Percentiles rank a stretch among this genome's conserved stretches.
These are phyloP conservation scores for Clitopilus passeckerianus DNA, from an alignment of 768 basidiomycete species.

Conservation along the genomic window DNA sequence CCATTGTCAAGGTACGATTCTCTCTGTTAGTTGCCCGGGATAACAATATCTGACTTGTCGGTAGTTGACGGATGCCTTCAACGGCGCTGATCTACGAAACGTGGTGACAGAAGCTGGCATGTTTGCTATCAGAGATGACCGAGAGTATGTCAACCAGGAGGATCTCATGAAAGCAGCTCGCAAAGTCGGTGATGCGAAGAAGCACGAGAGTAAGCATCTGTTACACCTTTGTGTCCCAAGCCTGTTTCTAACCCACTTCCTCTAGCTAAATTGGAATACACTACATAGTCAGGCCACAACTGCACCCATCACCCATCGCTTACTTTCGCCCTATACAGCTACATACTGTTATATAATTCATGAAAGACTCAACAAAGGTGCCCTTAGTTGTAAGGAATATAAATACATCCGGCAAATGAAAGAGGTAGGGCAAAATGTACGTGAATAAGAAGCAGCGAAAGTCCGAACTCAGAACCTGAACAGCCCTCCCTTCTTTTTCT, in stretches of 20 bases:
- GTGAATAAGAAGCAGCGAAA: not conserved
- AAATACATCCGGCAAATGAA: constrained; percentile 11
- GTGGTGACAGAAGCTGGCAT: constrained; percentile 95
- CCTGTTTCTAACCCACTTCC: not conserved
- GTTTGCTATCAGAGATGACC: constrained; percentile 97
- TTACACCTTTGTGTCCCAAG: not conserved
- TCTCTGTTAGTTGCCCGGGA: not conserved
- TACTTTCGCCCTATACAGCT: not conserved
- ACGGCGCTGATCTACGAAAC: constrained; percentile 94
- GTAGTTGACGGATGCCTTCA: constrained; percentile 86
- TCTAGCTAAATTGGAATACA: constrained; percentile 52
- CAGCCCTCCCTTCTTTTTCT: constrained; percentile 74
- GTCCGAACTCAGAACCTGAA: constrained; percentile 51
- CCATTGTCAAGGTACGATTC: constrained; percentile 80
- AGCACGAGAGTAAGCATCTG: constrained; percentile 82
- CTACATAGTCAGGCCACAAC: constrained; percentile 23
- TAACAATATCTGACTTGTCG: too few species aligned
- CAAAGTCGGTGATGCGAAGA: constrained; percentile 95
- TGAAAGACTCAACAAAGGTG: not conserved
- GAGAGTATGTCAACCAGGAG: constrained; percentile 90
- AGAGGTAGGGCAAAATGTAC: not conserved
- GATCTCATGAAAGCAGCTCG: constrained; percentile 95
- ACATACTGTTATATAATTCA: not conserved
- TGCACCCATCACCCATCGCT: constrained; percentile 10
- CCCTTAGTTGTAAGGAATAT: constrained; percentile 13